Conservation (phyloP, 768 basidiomycete species). For the Termitomyces sp. region DNA sequence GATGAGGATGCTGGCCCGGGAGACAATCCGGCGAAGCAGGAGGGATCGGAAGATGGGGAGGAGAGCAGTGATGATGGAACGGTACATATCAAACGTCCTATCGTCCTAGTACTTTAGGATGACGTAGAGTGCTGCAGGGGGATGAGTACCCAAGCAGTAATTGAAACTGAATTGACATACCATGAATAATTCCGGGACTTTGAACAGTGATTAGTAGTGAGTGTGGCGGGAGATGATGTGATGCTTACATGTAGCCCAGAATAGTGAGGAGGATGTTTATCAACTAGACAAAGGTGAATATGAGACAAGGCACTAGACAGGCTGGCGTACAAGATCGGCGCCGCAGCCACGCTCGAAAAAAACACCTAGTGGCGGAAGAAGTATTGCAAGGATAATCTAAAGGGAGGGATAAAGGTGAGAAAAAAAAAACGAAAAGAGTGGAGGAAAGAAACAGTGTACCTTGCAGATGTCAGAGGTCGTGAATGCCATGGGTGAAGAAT, state of each 20-base stretch:
- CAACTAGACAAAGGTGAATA: conserved; percentile 19
- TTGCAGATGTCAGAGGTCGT: conserved; percentile 78
- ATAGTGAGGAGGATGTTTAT: conserved; percentile 83
- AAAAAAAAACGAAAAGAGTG: conserved; percentile 11
- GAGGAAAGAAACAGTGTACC: no score
- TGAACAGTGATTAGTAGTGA: conserved; percentile 9
- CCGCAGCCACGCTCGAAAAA: conserved; percentile 86
- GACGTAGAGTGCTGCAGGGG: conserved; percentile 65
- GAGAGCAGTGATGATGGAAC: neutral
- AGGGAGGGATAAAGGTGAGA: conserved; percentile 8
- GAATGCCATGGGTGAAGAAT: conserved; percentile 71
- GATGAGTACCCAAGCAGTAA: conserved; percentile 6
- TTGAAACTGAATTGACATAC: conserved; percentile 20
- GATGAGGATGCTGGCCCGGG: neutral
- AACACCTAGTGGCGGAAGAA: conserved; percentile 82
- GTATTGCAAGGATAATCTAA: conserved; percentile 57
- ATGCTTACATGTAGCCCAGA: conserved; percentile 70
- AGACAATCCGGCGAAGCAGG: neutral
- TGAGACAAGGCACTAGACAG: conserved; percentile 1
- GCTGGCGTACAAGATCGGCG: conserved; percentile 61
- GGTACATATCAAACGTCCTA: conserved; percentile 3
- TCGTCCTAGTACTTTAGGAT: conserved; percentile 65
- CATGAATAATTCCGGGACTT: conserved; percentile 80
- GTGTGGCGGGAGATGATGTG: neutral
- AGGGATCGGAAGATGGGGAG: neutral